phyloP scores from a whole-genome alignment of 768 basidiomycete species.

The Trametopsis cervina region DNA sequence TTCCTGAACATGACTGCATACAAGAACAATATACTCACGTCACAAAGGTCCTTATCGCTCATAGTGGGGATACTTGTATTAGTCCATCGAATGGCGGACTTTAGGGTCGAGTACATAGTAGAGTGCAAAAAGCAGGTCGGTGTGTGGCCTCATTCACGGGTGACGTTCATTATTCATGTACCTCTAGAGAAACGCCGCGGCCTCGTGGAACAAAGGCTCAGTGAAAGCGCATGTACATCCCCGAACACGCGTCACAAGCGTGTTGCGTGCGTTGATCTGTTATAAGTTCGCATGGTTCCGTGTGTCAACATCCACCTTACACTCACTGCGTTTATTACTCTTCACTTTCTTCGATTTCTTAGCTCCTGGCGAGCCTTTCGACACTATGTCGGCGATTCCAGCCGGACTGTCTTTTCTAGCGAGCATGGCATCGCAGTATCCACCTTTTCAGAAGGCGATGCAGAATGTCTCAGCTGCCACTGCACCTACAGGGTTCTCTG shows the following conservation, averaged over 20 bases:
- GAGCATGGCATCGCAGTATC: constrained; percentile 1
- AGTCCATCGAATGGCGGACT: constrained; percentile 36
- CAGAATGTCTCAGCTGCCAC: not conserved
- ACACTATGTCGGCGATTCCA: not conserved
- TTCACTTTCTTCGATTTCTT: not conserved
- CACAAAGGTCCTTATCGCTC: constrained; percentile 12
- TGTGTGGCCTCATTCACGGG: not conserved
- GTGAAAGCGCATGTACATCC: not conserved
- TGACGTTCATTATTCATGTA: not conserved
- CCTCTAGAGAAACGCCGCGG: not conserved
- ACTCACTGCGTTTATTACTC: not conserved
- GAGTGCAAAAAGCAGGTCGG: not conserved
- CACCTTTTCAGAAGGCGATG: not conserved
- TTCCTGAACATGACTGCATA: constrained; percentile 40
- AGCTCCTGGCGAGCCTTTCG: not conserved
- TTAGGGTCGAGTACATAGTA: constrained; percentile 32
- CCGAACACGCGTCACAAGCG: not conserved
- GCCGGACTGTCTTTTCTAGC: not conserved
- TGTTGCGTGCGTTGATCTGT: not conserved
- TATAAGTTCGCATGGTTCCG: not conserved
- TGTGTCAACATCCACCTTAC: not conserved
- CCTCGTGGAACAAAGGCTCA: not conserved
- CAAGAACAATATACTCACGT: not conserved
- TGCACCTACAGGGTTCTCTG: not conserved
- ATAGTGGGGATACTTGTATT: constrained; percentile 25